Evolutionary conservation across 768 basidiomycete species (phyloP).

Genomic region (Trametes cinnabarina): DNA sequence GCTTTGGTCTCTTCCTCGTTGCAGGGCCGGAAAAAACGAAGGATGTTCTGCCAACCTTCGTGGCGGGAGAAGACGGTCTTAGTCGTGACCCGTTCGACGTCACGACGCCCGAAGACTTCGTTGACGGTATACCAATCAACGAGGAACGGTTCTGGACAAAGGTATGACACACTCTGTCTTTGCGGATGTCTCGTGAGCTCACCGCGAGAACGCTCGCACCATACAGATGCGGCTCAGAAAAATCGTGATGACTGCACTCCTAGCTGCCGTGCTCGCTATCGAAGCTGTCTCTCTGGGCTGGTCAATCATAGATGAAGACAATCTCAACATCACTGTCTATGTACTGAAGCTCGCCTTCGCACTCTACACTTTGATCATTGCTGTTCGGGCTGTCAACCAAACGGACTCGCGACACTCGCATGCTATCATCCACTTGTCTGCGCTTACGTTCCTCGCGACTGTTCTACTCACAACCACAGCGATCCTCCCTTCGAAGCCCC

Average conservation of each 20-base stretch:
- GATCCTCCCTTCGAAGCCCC: conserved; percentile 52
- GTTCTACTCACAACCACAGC: conserved; percentile 45
- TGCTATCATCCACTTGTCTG: conserved; percentile 56
- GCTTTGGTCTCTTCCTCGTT: conserved; percentile 43
- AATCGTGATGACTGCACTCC: conserved; percentile 43
- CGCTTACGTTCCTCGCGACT: conserved; percentile 49
- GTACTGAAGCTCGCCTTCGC: conserved; percentile 52
- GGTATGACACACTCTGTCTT: conserved; percentile 32
- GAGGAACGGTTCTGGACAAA: conserved; percentile 59
- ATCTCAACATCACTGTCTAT: conserved; percentile 36
- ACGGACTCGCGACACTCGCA: conserved; percentile 39
- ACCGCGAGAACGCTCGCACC: not conserved
- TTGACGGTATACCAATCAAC: conserved; percentile 66
- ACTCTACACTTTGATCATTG: conserved; percentile 56
- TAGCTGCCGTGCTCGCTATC: conserved; percentile 47
- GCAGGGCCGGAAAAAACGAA: conserved; percentile 45
- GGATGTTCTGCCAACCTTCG: conserved; percentile 43
- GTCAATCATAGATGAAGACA: conserved; percentile 35
- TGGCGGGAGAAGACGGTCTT: conserved; percentile 25
- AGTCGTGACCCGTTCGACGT: conserved; percentile 65
- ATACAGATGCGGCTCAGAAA: conserved; percentile 61
- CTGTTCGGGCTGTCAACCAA: conserved; percentile 48
- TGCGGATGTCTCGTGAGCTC: too few species aligned
- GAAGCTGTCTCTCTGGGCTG: conserved; percentile 58
- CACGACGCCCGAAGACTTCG: conserved; percentile 63